These are phyloP conservation scores for Stemphylium vesicarium DNA, from an alignment of 2,329 filamentous ascomycete genomes.

Conservation along the genomic window DNA sequence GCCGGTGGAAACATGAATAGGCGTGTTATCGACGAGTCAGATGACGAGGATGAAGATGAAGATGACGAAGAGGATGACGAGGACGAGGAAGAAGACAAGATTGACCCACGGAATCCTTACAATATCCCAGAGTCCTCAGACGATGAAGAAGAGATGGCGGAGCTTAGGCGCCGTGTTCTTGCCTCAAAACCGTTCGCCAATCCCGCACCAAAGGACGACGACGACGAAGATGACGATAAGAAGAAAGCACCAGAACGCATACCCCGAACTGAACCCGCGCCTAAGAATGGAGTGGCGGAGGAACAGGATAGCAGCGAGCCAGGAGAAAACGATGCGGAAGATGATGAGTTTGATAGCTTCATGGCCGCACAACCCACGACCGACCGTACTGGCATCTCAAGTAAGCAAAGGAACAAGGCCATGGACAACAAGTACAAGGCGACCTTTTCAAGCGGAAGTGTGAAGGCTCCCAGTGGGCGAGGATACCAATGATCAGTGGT, in stretches of 20 bases:
- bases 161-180: constrained; percentile 86
- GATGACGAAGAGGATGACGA: constrained; percentile 53
- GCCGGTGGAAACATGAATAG: constrained; percentile 88
- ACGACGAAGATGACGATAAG: constrained; percentile 46
- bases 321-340: constrained; percentile 65
- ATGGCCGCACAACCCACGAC: constrained; percentile 90
- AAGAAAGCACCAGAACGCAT: constrained; percentile 70
- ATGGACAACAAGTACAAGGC: constrained; percentile 38
- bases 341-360: constrained; percentile 89
- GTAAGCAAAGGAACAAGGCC: constrained; percentile 62
- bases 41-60: constrained; percentile 58
- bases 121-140: constrained; percentile 76
- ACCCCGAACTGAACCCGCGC: constrained; percentile 58
- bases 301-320: constrained; percentile 75
- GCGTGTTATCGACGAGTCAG: constrained; percentile 52
- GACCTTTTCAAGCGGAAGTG: constrained; percentile 41
- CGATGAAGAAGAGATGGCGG: constrained; percentile 90
- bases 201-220: constrained; percentile 46
- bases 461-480: constrained; percentile 29
- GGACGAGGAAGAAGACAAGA: constrained; percentile 51
- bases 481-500: constrained; percentile 13
- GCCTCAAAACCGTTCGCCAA: constrained; percentile 88
- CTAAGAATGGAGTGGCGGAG: constrained; percentile 37
- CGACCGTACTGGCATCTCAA: constrained; percentile 76
- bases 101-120: constrained; percentile 69